Evolutionary conservation across 768 basidiomycete genomes (phyloP).

Genomic region (Mycena alexandri): DNA sequence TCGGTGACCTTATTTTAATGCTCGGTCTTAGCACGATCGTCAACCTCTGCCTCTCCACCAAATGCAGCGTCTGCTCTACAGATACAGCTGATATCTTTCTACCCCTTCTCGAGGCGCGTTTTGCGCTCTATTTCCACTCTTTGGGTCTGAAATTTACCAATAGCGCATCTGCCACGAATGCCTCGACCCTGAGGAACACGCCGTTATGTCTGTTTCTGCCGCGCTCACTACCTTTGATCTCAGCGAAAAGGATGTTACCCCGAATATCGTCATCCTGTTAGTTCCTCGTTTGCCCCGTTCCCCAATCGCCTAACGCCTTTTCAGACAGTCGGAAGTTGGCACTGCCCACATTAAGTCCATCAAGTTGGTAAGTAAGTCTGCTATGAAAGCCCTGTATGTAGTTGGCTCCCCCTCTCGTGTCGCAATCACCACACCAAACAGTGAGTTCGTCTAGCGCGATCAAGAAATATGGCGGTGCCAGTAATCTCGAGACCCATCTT

Average conservation of each 20-base stretch:
- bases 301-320: not conserved
- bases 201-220: conserved; percentile 6
- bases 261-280: not conserved
- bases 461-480: conserved; percentile 12
- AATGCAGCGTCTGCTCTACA: not conserved
- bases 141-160: no score
- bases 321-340: not conserved
- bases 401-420: not conserved
- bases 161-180: conserved; percentile 17
- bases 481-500: not conserved
- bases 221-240: conserved; percentile 13
- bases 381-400: conserved; percentile 6
- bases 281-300: not conserved
- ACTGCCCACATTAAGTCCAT: not conserved
- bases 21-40: conserved; percentile 5
- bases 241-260: conserved; percentile 1
- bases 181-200: conserved; percentile 7
- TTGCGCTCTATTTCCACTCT: not conserved
- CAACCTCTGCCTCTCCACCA: conserved; percentile 17
- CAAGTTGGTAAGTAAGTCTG: conserved; percentile 8
- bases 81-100: conserved; percentile 1
- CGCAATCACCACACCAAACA: not conserved
- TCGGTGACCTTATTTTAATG: no score
- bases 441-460: conserved; percentile 9
- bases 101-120: conserved; percentile 10